A percentile compares a stretch with the other conserved stretches of the same genome.
phyloP scores from a whole-genome alignment of 2,329 filamentous ascomycete genomes.

The Diaporthe aspalathi region DNA sequence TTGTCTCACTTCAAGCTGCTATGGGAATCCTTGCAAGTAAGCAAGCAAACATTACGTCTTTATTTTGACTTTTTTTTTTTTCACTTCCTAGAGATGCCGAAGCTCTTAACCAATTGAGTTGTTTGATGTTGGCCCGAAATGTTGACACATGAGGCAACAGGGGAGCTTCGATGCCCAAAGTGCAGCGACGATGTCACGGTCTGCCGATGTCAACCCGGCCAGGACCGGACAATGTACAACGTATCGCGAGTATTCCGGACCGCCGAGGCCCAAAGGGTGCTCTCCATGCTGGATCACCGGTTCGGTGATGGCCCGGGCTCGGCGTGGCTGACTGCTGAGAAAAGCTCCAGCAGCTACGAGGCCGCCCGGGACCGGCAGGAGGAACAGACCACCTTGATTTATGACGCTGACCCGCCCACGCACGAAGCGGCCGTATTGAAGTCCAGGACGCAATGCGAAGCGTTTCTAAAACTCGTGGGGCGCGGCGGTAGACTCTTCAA shows the following conservation, averaged over 20 bases:
- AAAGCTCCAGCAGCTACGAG: background rate
- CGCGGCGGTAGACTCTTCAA: background rate
- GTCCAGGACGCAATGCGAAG: background rate
- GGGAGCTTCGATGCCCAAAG: background rate
- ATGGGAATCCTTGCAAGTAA: background rate
- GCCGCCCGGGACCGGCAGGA: background rate
- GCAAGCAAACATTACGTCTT: background rate
- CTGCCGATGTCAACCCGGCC: background rate
- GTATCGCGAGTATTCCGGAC: conserved; percentile 1
- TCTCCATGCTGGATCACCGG: background rate
- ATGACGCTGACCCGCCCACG: background rate
- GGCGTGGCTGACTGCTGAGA: too few relatives aligned
- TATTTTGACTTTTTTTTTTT: too few relatives aligned
- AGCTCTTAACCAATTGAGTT: too few relatives aligned
- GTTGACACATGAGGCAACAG: background rate
- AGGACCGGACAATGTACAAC: conserved; percentile 8
- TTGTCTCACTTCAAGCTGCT: background rate
- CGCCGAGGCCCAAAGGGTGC: background rate
- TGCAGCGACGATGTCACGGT: background rate
- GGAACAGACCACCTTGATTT: background rate
- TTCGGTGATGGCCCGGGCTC: background rate
- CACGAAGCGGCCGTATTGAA: background rate
- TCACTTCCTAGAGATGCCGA: too few relatives aligned
- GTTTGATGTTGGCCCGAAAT: background rate
- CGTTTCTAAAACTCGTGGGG: background rate